These are phyloP conservation scores for Globisporangium splendens DNA, from an alignment of 352 stramenopile species.

Conservation along the genomic window DNA sequence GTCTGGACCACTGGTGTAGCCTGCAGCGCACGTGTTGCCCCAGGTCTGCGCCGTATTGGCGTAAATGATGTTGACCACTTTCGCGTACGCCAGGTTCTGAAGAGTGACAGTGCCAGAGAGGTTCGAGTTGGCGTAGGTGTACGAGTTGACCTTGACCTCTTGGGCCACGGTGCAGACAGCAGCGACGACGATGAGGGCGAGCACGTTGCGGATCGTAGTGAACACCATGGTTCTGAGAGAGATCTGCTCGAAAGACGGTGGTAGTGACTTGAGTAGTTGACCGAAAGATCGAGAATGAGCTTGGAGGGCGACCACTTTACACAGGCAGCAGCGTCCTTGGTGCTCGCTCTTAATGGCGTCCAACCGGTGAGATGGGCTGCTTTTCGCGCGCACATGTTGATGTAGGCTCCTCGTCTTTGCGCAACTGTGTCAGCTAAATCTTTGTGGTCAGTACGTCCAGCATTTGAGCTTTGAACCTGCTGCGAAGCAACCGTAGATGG, in stretches of 20 bases:
- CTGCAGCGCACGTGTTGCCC: slow-evolving; percentile 10
- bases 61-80: slow-evolving; percentile 17
- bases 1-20: background rate
- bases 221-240: slow-evolving; percentile 12
- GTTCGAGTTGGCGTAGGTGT: slow-evolving; percentile 2
- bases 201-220: slow-evolving; percentile 9
- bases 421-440: no score
- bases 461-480: no score
- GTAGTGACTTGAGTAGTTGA: slow-evolving; percentile 11
- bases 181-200: slow-evolving; percentile 6
- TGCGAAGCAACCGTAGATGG: no score
- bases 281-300: slow-evolving; percentile 7
- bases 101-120: background rate
- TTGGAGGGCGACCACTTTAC: background rate
- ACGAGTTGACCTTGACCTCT: slow-evolving; percentile 13
- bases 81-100: slow-evolving; percentile 10
- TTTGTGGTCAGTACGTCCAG: no score
- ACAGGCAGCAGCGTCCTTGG: background rate
- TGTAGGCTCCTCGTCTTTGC: no score
- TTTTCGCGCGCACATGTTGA: no score
- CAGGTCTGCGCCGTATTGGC: slow-evolving; percentile 20
- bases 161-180: slow-evolving; percentile 7
- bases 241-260: slow-evolving; percentile 11
- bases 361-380: no score
- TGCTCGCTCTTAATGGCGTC: no score